These are phyloP conservation scores for Capronia epimyces DNA, from an alignment of 2,329 filamentous ascomycete species.

Conservation along the genomic window DNA sequence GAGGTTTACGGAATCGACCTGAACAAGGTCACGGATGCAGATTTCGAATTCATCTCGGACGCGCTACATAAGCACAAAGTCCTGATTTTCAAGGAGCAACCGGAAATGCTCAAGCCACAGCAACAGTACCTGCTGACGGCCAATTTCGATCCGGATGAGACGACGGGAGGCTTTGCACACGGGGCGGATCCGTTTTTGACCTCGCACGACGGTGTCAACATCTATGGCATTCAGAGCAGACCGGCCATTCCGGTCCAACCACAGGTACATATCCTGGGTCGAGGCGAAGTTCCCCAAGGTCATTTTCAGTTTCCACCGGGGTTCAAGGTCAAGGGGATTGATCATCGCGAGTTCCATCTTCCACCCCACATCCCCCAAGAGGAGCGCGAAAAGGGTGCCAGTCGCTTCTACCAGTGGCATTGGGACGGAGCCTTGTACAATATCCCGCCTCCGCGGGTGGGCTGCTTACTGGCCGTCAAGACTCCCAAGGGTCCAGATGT, in stretches of 20 bases:
- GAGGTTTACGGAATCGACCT: conserved; percentile 36
- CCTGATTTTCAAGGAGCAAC: conserved; percentile 38
- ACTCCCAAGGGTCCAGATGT: conserved; percentile 34
- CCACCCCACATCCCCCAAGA: conserved; percentile 36
- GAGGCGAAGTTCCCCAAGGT: conserved; percentile 33
- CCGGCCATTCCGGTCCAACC: conserved; percentile 36
- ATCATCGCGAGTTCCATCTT: conserved; percentile 37
- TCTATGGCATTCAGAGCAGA: conserved; percentile 34
- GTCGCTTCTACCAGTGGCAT: conserved; percentile 38
- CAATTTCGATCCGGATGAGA: conserved; percentile 35
- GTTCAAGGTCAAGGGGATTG: conserved; percentile 38
- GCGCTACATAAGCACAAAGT: conserved; percentile 36
- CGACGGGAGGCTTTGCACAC: conserved; percentile 37
- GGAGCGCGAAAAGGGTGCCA: conserved; percentile 34
- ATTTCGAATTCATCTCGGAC: conserved; percentile 34
- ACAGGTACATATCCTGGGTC: conserved; percentile 38
- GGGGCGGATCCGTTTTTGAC: conserved; percentile 35
- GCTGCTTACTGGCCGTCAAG: conserved; percentile 35
- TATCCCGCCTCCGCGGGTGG: conserved; percentile 36
- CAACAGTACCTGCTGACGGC: conserved; percentile 36
- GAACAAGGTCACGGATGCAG: conserved; percentile 35
- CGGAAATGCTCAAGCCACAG: conserved; percentile 34
- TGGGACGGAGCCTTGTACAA: conserved; percentile 36
- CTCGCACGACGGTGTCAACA: conserved; percentile 34
- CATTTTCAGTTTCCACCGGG: conserved; percentile 38